These are phyloP conservation scores for Alternaria novae-zelandiae DNA, from an alignment of 2,329 filamentous ascomycete species.

Conservation along the genomic window DNA sequence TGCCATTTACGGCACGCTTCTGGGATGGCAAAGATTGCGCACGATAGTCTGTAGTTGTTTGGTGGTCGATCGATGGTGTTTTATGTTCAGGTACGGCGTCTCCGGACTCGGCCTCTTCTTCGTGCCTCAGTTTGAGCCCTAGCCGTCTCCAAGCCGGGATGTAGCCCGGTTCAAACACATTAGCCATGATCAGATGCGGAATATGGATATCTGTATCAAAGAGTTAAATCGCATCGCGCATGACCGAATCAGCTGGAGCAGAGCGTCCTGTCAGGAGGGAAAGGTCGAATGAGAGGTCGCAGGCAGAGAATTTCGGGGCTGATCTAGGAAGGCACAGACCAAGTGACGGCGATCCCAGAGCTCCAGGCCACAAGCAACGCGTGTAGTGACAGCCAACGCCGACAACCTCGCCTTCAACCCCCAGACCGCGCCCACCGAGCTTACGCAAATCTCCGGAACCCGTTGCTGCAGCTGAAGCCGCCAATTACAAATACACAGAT, in stretches of 20 bases:
- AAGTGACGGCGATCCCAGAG: constrained; percentile 31
- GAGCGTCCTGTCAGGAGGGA: constrained; percentile 26
- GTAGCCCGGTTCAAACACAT: constrained; percentile 15
- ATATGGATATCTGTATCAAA: constrained; percentile 30
- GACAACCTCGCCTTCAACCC: constrained; percentile 30
- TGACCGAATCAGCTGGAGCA: constrained; percentile 45
- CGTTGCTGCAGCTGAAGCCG: constrained; percentile 39
- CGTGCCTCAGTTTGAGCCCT: constrained; percentile 65
- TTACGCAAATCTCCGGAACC: constrained; percentile 38
- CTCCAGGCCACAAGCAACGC: constrained; percentile 45
- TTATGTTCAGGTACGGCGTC: constrained; percentile 31
- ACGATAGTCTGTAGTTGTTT: constrained; percentile 13
- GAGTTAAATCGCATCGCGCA: constrained; percentile 38
- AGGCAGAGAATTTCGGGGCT: constrained; percentile 44
- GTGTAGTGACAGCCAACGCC: constrained; percentile 35
- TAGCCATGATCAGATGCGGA: constrained; percentile 40
- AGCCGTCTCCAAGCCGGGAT: constrained; percentile 66
- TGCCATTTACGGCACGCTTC: constrained; percentile 30
- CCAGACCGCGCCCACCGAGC: constrained; percentile 30
- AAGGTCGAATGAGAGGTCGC: constrained; percentile 44
- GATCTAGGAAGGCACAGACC: constrained; percentile 25
- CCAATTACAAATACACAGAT: constrained; percentile 24
- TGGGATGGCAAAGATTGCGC: constrained; percentile 15
- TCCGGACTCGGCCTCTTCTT: constrained; percentile 44
- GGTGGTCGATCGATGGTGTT: constrained; percentile 16